These are phyloP conservation scores for Phytophthora niederhauseri DNA, from an alignment of 352 stramenopile species.

Conservation along the genomic window DNA sequence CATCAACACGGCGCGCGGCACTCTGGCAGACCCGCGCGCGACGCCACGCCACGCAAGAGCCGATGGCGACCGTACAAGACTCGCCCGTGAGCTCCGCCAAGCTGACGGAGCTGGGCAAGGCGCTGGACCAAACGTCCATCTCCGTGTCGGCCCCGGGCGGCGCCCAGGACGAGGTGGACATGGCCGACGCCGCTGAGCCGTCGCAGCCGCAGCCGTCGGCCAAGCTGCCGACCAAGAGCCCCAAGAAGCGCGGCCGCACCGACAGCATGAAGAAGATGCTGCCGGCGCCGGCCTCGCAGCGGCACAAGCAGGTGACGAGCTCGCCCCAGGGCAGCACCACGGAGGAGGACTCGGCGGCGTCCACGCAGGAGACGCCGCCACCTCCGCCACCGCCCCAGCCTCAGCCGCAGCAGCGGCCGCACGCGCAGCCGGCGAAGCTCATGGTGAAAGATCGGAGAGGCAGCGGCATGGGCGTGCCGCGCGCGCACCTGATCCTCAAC, in stretches of 20 bases:
- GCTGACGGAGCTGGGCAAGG: constrained; percentile 77
- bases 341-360: constrained; percentile 37
- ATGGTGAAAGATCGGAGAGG: constrained; percentile 82
- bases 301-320: constrained; percentile 54
- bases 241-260: constrained; percentile 87
- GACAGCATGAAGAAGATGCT: constrained; percentile 85
- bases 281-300: constrained; percentile 64
- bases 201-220: not conserved
- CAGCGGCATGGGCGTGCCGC: constrained; percentile 72
- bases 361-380: not conserved
- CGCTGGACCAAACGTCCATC: constrained; percentile 77
- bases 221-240: constrained; percentile 58
- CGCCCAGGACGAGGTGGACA: constrained; percentile 1
- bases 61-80: constrained; percentile 40
- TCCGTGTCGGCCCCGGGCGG: constrained; percentile 34
- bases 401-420: constrained; percentile 33
- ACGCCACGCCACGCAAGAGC: constrained; percentile 10
- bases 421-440: constrained; percentile 53
- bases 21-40: not conserved
- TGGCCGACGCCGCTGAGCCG: constrained; percentile 18
- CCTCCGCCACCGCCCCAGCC: too few relatives aligned
- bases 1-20: too few relatives aligned
- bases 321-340: constrained; percentile 25
- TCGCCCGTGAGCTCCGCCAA: constrained; percentile 58
- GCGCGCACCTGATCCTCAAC: constrained; percentile 74